These are phyloP conservation scores for Kingdonia uniflora DNA, from an alignment of 164 flowering plant species.

Conservation along the genomic window DNA sequence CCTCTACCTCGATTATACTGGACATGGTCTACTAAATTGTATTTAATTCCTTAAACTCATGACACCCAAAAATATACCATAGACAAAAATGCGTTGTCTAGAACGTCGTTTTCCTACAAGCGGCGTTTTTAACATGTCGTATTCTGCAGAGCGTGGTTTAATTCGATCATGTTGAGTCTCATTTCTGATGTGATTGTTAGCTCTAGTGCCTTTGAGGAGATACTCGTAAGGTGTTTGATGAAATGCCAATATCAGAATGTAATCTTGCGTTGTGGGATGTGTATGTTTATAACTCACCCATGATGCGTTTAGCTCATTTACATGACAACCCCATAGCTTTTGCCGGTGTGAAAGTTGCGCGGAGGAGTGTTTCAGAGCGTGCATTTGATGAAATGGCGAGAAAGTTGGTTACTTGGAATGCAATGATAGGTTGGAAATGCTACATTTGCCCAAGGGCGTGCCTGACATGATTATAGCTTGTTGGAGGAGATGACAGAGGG, in stretches of 20 bases:
- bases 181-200: conserved; percentile 54
- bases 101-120: no score
- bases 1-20: no score
- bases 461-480: conserved; percentile 47
- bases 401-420: conserved; percentile 69
- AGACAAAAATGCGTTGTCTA: no score
- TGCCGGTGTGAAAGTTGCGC: conserved; percentile 67
- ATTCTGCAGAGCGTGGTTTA: no score
- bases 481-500: conserved; percentile 45
- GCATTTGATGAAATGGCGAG: no score
- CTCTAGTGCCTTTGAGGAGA: conserved; percentile 54
- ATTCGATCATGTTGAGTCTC: conserved; percentile 37
- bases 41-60: no score
- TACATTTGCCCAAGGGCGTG: conserved; percentile 74
- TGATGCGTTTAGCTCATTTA: conserved; percentile 35
- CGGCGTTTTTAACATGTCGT: no score
- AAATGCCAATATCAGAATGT: conserved; percentile 81
- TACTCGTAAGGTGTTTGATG: conserved; percentile 58
- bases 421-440: conserved; percentile 67
- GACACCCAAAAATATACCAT: no score
- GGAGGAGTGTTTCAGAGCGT: no score
- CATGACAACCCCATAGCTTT: conserved; percentile 47
- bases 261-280: conserved; percentile 52
- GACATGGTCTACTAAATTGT: no score
- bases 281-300: conserved; percentile 55